Base-by-base conservation (phyloP, 2,329 filamentous ascomycete species). In the Arachnomyces sp. region DNA sequence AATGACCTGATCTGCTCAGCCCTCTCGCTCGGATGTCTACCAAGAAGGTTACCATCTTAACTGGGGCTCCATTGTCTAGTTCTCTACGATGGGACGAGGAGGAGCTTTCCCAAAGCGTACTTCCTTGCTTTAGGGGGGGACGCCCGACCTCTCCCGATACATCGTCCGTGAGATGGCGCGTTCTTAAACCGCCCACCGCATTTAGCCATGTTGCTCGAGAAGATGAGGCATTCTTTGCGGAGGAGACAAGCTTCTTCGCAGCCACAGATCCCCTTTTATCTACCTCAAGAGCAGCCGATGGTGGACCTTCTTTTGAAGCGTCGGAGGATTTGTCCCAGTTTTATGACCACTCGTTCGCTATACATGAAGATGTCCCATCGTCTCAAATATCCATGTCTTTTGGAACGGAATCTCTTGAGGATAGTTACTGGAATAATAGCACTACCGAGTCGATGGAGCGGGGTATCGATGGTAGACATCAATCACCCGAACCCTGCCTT, bases 311-410 rank as follows among this genome's bases (percentile, higher is more conserved):
- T 2, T 45, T 46, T 25, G 34, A 37, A 4, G 51, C 55, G 7
- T 48, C 63, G 35, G 66, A 67, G 7, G 57, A 56, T 2, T 60
- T 81, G 3, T 73, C 76, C 3, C 73, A 80, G 42, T 93, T 92
- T 58, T 84, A 86, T 51, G 77, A 92, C 47, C 78, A 90, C 52
- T 92, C 86, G 0, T 72, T 93, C 36, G 75, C 79, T 2, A 65
- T 82, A 11, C 78, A 93, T 55, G 73, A 84, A 46, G 74, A 41
- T n/a, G 35, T 35, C 20, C 20, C 20, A 25, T 25, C 78, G 11
- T 55, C 51, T 4, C 53, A 55, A 33, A 44, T 57, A 8, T 53
- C 58, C 13, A 51, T 47, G 6, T 25, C 44, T 14, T 39, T 38
- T n/a, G 37, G 49, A 2, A 48, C 43, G 28, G 47, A 52, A 16